phyloP scores from a whole-genome alignment of 768 basidiomycete species.

The Strobilomyces confusus region DNA sequence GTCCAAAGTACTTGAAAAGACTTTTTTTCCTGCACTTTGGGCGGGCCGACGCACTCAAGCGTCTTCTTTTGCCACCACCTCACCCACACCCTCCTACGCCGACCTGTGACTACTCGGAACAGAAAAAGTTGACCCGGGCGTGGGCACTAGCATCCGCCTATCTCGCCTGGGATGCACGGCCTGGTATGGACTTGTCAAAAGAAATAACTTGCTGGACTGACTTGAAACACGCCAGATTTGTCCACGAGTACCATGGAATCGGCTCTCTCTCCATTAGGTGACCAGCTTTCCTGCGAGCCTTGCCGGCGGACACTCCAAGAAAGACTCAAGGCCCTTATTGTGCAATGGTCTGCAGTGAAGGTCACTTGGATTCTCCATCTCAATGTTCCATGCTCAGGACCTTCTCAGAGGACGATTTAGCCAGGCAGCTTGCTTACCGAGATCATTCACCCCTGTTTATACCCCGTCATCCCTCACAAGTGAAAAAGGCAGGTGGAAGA shows the following conservation, averaged over 20 bases:
- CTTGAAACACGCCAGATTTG: conserved; percentile 46
- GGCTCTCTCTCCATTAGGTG: conserved; percentile 63
- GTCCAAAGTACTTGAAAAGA: conserved; percentile 72
- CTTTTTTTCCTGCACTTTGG: conserved; percentile 84
- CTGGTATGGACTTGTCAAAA: conserved; percentile 45
- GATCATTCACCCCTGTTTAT: conserved; percentile 2
- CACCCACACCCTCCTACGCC: conserved; percentile 69
- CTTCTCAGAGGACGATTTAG: conserved; percentile 54
- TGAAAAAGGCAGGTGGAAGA: background rate
- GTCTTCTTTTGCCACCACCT: conserved; percentile 70
- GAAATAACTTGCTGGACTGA: conserved; percentile 1
- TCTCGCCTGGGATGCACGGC: conserved; percentile 79
- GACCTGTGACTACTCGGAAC: conserved; percentile 66
- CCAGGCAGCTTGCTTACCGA: background rate
- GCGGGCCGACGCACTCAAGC: conserved; percentile 76
- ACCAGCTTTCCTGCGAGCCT: conserved; percentile 66
- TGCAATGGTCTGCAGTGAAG: conserved; percentile 80
- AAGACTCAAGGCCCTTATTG: conserved; percentile 61
- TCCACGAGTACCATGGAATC: conserved; percentile 70
- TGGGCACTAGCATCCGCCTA: conserved; percentile 83
- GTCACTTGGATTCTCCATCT: conserved; percentile 31
- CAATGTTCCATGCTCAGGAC: conserved; percentile 6
- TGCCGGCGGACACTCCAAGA: conserved; percentile 61
- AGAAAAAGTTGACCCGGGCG: conserved; percentile 74
- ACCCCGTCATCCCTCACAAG: background rate